Percentiles rank a stretch among this genome's conserved stretches.
Conservation (phyloP, 176 grass and related monocot species). For the Aechmea fasciata region DNA sequence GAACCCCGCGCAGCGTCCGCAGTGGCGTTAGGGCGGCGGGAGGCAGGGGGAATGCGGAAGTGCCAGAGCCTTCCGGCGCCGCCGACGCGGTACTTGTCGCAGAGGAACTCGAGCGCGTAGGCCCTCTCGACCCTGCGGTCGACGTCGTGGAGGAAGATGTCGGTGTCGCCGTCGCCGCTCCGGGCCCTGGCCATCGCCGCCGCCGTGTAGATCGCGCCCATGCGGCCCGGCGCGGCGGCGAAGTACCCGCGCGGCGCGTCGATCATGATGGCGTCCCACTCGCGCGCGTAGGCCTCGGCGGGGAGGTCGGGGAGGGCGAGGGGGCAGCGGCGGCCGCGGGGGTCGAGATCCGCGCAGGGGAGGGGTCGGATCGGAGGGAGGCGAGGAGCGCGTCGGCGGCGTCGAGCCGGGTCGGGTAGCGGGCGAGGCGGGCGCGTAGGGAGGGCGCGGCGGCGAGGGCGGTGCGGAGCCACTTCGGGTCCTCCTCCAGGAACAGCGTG, state of each 20-base stretch:
- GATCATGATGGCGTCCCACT: conserved; percentile 77
- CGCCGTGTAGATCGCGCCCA: conserved; percentile 70
- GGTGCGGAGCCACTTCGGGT: conserved; percentile 29
- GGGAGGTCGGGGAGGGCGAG: conserved; percentile 54
- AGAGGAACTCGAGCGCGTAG: conserved; percentile 70
- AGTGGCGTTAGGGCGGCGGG: background rate
- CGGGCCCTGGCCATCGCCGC: conserved; percentile 38
- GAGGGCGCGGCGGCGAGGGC: conserved; percentile 17
- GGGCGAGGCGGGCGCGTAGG: conserved; percentile 40
- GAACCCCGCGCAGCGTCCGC: background rate
- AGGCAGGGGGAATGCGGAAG: conserved; percentile 31
- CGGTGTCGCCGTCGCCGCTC: conserved; percentile 39
- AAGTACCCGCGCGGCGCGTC: conserved; percentile 74
- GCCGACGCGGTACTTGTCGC: conserved; percentile 30
- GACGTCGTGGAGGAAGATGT: conserved; percentile 80
- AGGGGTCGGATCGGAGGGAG: background rate
- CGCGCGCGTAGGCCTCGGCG: conserved; percentile 43
- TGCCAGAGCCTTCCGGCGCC: conserved; percentile 53
- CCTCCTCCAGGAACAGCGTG: conserved; percentile 65
- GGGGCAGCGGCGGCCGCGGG: conserved; percentile 29
- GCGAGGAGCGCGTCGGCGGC: conserved; percentile 28
- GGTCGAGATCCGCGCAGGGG: background rate
- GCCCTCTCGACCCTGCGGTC: conserved; percentile 50
- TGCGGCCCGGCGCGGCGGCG: conserved; percentile 52
- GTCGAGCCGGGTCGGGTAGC: conserved; percentile 38